These are phyloP conservation scores for Xylogone sp. DNA, from an alignment of 2,329 filamentous ascomycete species.

Conservation along the genomic window DNA sequence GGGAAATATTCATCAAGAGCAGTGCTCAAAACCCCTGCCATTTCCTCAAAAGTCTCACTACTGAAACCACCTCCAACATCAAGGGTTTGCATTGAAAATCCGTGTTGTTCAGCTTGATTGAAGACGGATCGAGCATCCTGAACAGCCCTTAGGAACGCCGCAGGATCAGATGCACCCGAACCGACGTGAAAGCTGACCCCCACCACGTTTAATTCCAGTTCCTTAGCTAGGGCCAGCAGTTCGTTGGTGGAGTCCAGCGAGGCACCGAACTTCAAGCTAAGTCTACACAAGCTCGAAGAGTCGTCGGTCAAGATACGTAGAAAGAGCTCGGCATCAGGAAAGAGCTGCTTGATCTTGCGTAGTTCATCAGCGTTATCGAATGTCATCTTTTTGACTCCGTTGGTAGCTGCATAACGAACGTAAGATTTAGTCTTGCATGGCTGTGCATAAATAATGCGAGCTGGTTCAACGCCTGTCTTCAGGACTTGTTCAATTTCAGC, in stretches of 20 bases:
- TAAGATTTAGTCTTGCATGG: constrained; percentile 99
- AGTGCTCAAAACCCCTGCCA: constrained; percentile 74
- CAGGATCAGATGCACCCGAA: constrained; percentile 91
- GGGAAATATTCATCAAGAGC: constrained; percentile 90
- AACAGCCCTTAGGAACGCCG: constrained; percentile 86
- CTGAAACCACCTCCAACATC: constrained; percentile 95
- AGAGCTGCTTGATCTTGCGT: constrained; percentile 94
- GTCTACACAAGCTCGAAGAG: constrained; percentile 85
- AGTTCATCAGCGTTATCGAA: constrained; percentile 98
- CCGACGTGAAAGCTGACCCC: constrained; percentile 98
- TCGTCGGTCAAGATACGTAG: constrained; percentile 96
- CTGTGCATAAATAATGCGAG: constrained; percentile 97
- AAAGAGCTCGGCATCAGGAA: constrained; percentile 83
- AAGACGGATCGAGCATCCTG: constrained; percentile 86
- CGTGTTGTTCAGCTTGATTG: constrained; percentile 72
- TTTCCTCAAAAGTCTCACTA: constrained; percentile 85
- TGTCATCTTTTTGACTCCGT: constrained; percentile 95
- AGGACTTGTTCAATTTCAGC: constrained; percentile 92
- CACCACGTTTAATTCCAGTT: constrained; percentile 83
- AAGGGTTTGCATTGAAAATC: constrained; percentile 79
- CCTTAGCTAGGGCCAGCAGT: constrained; percentile 74
- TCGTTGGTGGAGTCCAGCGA: constrained; percentile 75
- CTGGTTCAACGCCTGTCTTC: constrained; percentile 74
- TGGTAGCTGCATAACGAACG: constrained; percentile 79
- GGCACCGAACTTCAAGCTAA: constrained; percentile 97